These are phyloP conservation scores for Herpotrichia juniperi DNA, from an alignment of 2,329 filamentous ascomycete species.

Conservation along the genomic window DNA sequence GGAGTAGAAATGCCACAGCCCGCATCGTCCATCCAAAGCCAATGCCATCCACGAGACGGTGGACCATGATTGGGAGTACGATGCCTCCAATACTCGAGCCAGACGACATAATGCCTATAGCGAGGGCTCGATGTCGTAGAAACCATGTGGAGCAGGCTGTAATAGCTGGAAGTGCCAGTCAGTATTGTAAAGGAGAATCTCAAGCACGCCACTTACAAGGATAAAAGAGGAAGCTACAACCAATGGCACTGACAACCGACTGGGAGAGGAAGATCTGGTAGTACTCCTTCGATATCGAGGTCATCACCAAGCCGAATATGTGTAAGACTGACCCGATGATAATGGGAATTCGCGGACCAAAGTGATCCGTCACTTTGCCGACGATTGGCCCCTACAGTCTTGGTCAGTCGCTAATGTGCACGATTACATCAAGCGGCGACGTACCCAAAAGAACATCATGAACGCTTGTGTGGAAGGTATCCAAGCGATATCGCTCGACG, in stretches of 20 bases:
- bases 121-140: conserved; percentile 61
- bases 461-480: conserved; percentile 45
- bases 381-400: conserved; percentile 51
- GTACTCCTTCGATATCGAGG: conserved; percentile 57
- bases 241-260: conserved; percentile 55
- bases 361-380: conserved; percentile 58
- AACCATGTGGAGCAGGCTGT: conserved; percentile 12
- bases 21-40: conserved; percentile 61
- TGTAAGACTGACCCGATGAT: conserved; percentile 53
- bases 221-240: conserved; percentile 26
- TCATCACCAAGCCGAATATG: conserved; percentile 65
- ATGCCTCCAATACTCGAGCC: conserved; percentile 53
- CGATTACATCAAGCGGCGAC: neutral
- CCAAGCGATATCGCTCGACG: conserved; percentile 43
- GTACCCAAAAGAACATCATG: conserved; percentile 48
- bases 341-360: conserved; percentile 51
- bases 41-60: conserved; percentile 43
- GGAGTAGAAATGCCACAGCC: conserved; percentile 60
- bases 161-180: neutral
- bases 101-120: conserved; percentile 50
- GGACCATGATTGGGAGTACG: conserved; percentile 28
- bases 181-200: neutral
- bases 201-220: conserved; percentile 4
- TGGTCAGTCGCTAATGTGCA: neutral
- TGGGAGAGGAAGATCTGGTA: conserved; percentile 59